phyloP scores from a whole-genome alignment of 345 rosid genomes.

The Hibiscus syriacus region DNA sequence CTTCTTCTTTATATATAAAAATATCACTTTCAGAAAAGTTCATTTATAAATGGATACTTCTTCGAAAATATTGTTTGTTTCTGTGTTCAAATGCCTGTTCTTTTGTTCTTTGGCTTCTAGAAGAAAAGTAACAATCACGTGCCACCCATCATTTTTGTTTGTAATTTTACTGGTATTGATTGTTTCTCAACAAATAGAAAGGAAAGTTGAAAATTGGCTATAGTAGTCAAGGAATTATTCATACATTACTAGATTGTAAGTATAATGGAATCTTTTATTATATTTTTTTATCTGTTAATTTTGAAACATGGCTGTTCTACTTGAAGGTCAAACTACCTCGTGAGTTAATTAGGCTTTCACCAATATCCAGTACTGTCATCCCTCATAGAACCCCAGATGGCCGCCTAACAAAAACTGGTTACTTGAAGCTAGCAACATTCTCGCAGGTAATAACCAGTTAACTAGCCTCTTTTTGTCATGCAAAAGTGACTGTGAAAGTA shows the following conservation, averaged over 20 bases:
- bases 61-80: not conserved
- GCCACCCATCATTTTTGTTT: not conserved
- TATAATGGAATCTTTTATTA: not conserved
- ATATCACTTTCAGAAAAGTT: not conserved
- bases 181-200: too few species aligned
- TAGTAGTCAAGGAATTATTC: not conserved
- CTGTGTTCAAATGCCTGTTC: not conserved
- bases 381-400: constrained; percentile 69
- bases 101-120: not conserved
- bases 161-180: too few species aligned
- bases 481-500: not conserved
- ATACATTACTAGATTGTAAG: not conserved
- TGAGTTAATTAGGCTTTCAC: constrained; percentile 68
- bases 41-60: not conserved
- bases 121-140: not conserved
- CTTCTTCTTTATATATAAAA: not conserved
- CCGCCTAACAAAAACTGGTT: constrained; percentile 56
- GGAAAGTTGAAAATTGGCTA: too few species aligned
- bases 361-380: constrained; percentile 71
- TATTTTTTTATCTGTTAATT: not conserved
- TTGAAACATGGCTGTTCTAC: constrained; percentile 11
- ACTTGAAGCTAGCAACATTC: constrained; percentile 62
- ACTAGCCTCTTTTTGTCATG: not conserved
- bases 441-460: constrained; percentile 50
- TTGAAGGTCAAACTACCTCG: constrained; percentile 68